Evolutionary conservation across 1,139 yeast genomes (phyloP), one percentile per base, ranked within the genome.

Genomic region (Scheffersomyces insectosa): DNA sequence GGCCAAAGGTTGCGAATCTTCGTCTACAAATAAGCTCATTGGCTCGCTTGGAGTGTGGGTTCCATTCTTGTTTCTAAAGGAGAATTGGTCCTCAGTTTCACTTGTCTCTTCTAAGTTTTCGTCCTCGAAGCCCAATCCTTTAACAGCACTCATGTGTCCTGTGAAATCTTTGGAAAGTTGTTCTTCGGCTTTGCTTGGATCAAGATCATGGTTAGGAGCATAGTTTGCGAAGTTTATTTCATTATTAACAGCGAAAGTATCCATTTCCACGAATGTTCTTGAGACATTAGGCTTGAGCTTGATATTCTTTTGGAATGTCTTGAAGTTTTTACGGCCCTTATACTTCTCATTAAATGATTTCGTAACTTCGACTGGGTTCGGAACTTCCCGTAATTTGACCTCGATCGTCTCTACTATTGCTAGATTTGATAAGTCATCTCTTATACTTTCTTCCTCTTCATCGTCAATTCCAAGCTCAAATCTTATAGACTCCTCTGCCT

Each of bases 381-480:
- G 37, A 2, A 7, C 41, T 14, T 23, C 33, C 33, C 63, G 51
- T 8, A 57, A 28, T 11, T 46, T 43, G 3, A 70, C 46, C 14
- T 64, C 68, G 3, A 67, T 62, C 5, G 62, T 59, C 46, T 72
- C 77, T 2, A 72, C 72, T 4, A 69, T 65, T 1, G 72, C 69
- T 32, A 70, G 53, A 37, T 68, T 47, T n/a, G 47, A 45, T 28
- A 57, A 37, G 9, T 49, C 43, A 1, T 16, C 41, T 2, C 42
- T 31, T 13, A 47, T 37, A 7, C 46, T 46, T 5, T 37, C 35
- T 4, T 42, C 36, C 13, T 30, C 31, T 4, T 51, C 44, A 3
- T 51, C 56, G 6, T 51, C 56, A 7, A 65, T 48, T 3, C 70
- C 71, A 8, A 69, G 52, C 37, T 68, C 69, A 34, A 56, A 48